Base-by-base conservation (phyloP, 1,284 basidiomycete genomes). In the Lentinula novae-zelandiae region DNA sequence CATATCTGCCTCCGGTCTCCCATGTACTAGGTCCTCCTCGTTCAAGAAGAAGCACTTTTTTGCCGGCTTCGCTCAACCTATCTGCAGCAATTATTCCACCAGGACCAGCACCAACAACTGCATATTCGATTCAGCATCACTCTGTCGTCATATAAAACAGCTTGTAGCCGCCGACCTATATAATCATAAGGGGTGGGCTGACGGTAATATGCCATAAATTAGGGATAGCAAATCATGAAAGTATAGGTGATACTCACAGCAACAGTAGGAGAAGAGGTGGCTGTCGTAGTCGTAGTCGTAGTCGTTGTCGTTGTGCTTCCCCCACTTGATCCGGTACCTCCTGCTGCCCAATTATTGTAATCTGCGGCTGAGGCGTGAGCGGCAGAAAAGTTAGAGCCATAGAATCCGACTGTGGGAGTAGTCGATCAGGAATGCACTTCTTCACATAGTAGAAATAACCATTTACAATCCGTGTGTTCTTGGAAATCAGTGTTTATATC, bases 11-110 rank as follows among this genome's bases (percentile, higher is more conserved):
- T 15, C 85, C 85, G 15, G 83, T 85, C 63, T 80, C 72, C 20
- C 77, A 78, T n/a, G 82, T 82, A 65, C 80, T 82, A 1, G 85
- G 85, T 0, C 84, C 84, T 58, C 85, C 85, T 62, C 84, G 82
- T 67, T 86, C 84, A 6, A 86, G 70, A 2, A 87, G 72, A 9
- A 86, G 72, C 5, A 86, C 83, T 60, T 84, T 84, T 73, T 86
- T 86, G 34, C 83, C 83, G 38, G 81, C 78, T 68, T 86, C 79
- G 2, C 83, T 82, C 1, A 87, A 71, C 46, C 85, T 78, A 66
- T 87, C 84, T 0, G 85, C 85, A 27, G 78, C 68, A 60, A 70
- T 66, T 36, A 70, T 65, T 7, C 70, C 70, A 44, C 74, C 77
- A 12, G 78, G 73, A 9, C 79, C 58, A 34, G 49, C 33, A 27